Conservation (phyloP, 441 rosid species). For the Pelargonium cotyledonis region DNA sequence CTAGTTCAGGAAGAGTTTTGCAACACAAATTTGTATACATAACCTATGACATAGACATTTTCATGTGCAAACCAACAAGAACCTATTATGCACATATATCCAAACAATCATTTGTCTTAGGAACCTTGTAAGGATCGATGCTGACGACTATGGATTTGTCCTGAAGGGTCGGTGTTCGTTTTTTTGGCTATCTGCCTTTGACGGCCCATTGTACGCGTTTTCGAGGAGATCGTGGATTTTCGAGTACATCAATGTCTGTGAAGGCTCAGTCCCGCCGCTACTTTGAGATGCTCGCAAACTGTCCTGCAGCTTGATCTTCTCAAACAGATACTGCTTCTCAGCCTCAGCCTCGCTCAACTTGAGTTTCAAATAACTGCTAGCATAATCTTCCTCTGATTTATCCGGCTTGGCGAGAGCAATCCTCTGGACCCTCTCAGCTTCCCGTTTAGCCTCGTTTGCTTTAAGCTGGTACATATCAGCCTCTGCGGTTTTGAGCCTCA, state of each 20-base stretch:
- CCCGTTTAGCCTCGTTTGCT: slow-evolving; percentile 86
- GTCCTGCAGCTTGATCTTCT: slow-evolving; percentile 85
- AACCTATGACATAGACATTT: no score
- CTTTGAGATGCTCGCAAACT: slow-evolving; percentile 51
- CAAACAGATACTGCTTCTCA: slow-evolving; percentile 86
- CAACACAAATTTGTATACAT: no score
- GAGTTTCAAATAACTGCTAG: slow-evolving; percentile 74
- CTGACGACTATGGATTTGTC: slow-evolving; percentile 30
- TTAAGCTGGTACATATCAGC: slow-evolving; percentile 97
- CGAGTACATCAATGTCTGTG: slow-evolving; percentile 56
- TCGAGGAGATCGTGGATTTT: slow-evolving; percentile 56
- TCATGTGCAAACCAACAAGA: no score
- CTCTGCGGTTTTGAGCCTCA: slow-evolving; percentile 91
- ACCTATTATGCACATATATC: no score
- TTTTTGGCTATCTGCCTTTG: slow-evolving; percentile 44
- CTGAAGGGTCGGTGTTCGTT: slow-evolving; percentile 45
- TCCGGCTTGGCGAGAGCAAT: slow-evolving; percentile 82
- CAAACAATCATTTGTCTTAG: no score
- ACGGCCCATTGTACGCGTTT: slow-evolving; percentile 36
- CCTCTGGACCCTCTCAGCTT: slow-evolving; percentile 85
- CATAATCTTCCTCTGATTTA: slow-evolving; percentile 91
- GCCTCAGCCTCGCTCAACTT: slow-evolving; percentile 94
- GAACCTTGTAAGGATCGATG: no score
- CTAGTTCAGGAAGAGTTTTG: no score
- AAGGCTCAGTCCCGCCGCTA: slow-evolving; percentile 56